These are phyloP conservation scores for Tetradesmus obliquus DNA, from an alignment of 139 green algal species.

Conservation along the genomic window DNA sequence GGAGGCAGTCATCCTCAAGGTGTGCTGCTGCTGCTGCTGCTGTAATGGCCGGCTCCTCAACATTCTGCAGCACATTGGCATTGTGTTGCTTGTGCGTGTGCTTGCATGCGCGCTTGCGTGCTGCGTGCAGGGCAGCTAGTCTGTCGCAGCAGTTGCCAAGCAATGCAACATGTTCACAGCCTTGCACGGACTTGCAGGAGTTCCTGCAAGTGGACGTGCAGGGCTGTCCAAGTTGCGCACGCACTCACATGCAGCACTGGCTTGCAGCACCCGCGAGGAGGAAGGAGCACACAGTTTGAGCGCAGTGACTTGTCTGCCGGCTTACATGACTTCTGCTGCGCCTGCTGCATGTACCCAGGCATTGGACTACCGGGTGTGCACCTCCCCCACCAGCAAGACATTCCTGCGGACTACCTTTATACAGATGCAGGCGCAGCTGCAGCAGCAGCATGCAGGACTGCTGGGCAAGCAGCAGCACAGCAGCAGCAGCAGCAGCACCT, in stretches of 20 bases:
- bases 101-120: not conserved
- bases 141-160: too few relatives aligned
- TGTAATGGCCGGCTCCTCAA: not conserved
- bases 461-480: not conserved
- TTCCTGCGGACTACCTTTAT: conserved; percentile 10
- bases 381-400: conserved; percentile 2
- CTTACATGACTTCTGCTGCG: not conserved
- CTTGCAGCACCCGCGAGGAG: not conserved
- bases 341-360: not conserved
- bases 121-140: too few relatives aligned
- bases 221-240: too few relatives aligned
- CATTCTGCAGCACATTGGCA: not conserved
- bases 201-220: not conserved
- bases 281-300: not conserved
- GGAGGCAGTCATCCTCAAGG: conserved; percentile 26
- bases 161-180: not conserved
- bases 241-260: not conserved
- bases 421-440: not conserved
- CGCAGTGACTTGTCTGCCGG: not conserved
- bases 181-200: not conserved
- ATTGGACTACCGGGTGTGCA: not conserved
- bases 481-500: not conserved
- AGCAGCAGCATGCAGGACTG: not conserved
- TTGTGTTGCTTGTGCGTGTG: not conserved
- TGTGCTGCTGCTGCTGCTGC: not conserved